These are phyloP conservation scores for Theileria orientalis DNA, from an alignment of 169 alveolate species.

Conservation along the genomic window DNA sequence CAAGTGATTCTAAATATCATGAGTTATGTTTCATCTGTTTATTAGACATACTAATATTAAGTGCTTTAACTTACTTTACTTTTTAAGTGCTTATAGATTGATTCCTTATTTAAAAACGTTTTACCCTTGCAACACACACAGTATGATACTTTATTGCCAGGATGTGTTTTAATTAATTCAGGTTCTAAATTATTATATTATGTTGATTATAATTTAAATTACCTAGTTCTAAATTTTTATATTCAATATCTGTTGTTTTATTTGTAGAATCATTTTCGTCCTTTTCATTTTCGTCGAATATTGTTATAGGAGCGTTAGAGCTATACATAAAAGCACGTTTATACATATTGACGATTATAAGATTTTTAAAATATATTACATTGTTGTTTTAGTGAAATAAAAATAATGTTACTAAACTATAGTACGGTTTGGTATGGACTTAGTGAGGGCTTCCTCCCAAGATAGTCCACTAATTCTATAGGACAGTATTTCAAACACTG, in stretches of 20 bases:
- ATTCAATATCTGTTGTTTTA: background rate
- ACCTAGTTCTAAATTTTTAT: background rate
- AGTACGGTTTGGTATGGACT: conserved; percentile 44
- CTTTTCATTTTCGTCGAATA: background rate
- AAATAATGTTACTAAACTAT: background rate
- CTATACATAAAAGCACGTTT: conserved; percentile 53
- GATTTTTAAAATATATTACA: background rate
- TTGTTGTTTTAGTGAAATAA: background rate
- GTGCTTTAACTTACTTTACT: conserved; percentile 57
- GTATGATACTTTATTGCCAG: conserved; percentile 47
- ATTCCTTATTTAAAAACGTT: conserved; percentile 52
- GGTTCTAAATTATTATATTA: background rate
- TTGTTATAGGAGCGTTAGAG: conserved; percentile 50
- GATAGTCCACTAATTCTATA: conserved; percentile 38
- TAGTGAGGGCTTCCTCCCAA: conserved; percentile 61
- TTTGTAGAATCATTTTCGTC: background rate
- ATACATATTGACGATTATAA: conserved; percentile 15
- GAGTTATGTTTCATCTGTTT: background rate
- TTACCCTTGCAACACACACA: conserved; percentile 57
- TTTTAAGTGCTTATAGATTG: conserved; percentile 47
- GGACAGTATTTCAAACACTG: conserved; percentile 55
- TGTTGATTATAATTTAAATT: background rate
- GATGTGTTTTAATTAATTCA: conserved; percentile 4
- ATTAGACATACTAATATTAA: background rate
- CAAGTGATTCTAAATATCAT: conserved; percentile 14